Percentiles rank a stretch among this genome's conserved stretches.
Conservation (phyloP, 2,329 filamentous ascomycete species). For the Alternaria burnsii region DNA sequence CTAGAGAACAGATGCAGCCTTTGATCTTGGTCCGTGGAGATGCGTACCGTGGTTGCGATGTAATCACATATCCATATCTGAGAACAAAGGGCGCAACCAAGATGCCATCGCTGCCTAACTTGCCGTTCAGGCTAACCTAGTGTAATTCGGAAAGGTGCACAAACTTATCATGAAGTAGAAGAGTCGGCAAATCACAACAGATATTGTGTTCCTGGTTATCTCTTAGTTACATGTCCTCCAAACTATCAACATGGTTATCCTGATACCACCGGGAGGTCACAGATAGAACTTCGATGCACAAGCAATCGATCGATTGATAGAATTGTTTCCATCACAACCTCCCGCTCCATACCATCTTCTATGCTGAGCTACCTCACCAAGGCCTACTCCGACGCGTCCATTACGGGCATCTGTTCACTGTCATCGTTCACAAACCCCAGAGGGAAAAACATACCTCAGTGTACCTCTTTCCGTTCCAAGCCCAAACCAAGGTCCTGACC, state of each 20-base stretch:
- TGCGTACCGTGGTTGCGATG: background rate
- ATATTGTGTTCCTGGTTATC: background rate
- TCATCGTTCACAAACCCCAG: background rate
- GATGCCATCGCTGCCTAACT: background rate
- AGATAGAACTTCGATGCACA: too few species aligned
- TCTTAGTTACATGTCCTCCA: background rate
- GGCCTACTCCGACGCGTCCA: accelerated
- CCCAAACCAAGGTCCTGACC: background rate
- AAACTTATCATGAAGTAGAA: background rate
- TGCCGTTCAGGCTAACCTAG: background rate
- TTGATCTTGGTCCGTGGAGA: background rate
- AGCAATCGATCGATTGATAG: too few species aligned
- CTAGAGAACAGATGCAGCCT: background rate
- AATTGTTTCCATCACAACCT: background rate
- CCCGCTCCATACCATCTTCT: background rate
- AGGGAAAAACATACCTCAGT: background rate
- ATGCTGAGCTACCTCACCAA: background rate
- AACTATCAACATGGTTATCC: background rate
- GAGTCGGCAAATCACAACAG: background rate
- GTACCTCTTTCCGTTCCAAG: too few species aligned
- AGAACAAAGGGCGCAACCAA: background rate
- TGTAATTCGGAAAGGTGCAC: background rate
- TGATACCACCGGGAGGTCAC: too few species aligned
- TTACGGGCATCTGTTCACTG: background rate
- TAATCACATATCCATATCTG: background rate